phyloP scores from a whole-genome alignment of 116 monocot species.

The Iris pallida region DNA sequence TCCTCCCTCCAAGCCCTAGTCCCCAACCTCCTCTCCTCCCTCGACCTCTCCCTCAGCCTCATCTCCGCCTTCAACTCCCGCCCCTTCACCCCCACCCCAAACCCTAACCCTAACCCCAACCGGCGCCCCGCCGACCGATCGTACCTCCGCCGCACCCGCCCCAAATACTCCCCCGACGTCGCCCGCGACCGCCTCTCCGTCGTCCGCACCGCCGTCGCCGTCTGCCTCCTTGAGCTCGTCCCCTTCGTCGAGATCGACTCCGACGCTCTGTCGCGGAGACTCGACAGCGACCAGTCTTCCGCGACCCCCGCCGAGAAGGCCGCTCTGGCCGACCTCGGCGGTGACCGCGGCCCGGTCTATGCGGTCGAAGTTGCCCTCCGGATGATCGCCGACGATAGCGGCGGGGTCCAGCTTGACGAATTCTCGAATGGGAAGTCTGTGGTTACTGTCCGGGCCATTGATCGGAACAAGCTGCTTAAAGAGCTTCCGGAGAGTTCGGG shows the following conservation, averaged over 20 bases:
- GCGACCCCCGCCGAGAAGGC: slow-evolving; percentile 58
- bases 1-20: slow-evolving; percentile 67
- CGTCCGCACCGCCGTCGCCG: slow-evolving; percentile 84
- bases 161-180: slow-evolving; percentile 17
- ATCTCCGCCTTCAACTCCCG: slow-evolving; percentile 80
- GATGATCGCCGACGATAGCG: slow-evolving; percentile 62
- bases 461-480: slow-evolving; percentile 73
- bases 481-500: slow-evolving; percentile 75
- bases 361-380: slow-evolving; percentile 72
- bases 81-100: slow-evolving; percentile 60
- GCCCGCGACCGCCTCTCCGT: slow-evolving; percentile 40
- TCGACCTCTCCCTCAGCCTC: slow-evolving; percentile 77
- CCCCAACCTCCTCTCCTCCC: slow-evolving; percentile 76
- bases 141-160: slow-evolving; percentile 26
- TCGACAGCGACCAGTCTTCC: slow-evolving; percentile 68
- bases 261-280: slow-evolving; percentile 49
- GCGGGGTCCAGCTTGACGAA: slow-evolving; percentile 76
- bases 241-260: slow-evolving; percentile 84
- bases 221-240: slow-evolving; percentile 80
- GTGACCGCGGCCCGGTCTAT: slow-evolving; percentile 49
- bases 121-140: slow-evolving; percentile 17
- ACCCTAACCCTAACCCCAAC: slow-evolving; percentile 37
- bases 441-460: slow-evolving; percentile 79
- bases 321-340: slow-evolving; percentile 61
- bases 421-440: slow-evolving; percentile 57